These are phyloP conservation scores for Auxenochlorella pyrenoidosa DNA, from an alignment of 139 green algal species.

Conservation along the genomic window DNA sequence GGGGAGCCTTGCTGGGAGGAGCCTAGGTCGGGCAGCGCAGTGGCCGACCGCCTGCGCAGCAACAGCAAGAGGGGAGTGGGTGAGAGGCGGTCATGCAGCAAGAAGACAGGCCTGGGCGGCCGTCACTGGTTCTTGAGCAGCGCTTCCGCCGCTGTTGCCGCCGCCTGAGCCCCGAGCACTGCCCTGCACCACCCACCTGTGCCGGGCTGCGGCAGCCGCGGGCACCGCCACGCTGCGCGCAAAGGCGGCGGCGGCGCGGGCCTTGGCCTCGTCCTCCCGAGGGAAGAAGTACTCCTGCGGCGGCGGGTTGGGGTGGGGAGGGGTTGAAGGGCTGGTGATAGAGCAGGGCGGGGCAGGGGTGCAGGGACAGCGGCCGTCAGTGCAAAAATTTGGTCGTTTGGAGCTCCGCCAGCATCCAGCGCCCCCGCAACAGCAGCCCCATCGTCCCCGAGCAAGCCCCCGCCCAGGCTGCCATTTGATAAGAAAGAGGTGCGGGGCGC, in stretches of 20 bases:
- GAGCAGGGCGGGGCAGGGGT: conserved; percentile 51
- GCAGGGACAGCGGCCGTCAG: too few species aligned
- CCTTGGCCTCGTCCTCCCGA: conserved; percentile 47
- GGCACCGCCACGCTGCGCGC: conserved; percentile 26
- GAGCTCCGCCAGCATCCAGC: too few species aligned
- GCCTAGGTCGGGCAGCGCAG: neutral
- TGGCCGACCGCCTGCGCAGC: conserved; percentile 9
- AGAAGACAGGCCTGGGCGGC: neutral
- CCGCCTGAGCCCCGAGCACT: neutral
- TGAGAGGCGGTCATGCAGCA: neutral
- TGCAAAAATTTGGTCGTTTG: too few species aligned
- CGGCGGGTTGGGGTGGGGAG: too few species aligned
- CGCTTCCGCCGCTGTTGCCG: too few species aligned
- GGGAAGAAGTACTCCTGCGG: conserved; percentile 73
- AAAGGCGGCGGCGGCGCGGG: conserved; percentile 28
- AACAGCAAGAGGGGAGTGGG: too few species aligned
- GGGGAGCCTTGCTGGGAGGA: conserved; percentile 14
- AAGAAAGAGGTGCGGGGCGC: neutral
- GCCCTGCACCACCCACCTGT: conserved; percentile 8
- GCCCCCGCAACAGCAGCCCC: too few species aligned
- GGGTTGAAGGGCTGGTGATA: too few species aligned
- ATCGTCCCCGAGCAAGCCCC: too few species aligned
- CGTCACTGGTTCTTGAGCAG: too few species aligned
- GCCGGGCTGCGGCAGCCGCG: neutral
- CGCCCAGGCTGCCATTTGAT: neutral